phyloP scores from a whole-genome alignment of 371 early-diverging fungal species.

The Haplosporangium sp. region DNA sequence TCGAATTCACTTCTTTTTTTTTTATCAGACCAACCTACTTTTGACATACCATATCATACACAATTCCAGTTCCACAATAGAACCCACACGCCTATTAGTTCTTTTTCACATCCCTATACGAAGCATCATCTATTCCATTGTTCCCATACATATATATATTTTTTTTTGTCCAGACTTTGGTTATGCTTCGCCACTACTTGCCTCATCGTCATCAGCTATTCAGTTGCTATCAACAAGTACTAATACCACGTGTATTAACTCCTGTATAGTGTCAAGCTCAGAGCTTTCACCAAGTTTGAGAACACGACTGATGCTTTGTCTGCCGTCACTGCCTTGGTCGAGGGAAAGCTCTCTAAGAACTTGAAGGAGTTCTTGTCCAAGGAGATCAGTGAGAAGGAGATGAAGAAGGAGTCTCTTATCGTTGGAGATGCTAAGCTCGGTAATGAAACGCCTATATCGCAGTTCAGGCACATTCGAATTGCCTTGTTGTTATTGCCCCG shows the following conservation, averaged over 20 bases:
- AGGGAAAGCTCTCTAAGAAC: slow-evolving; percentile 93
- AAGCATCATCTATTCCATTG: too few species aligned
- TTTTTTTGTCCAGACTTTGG: too few species aligned
- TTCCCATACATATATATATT: too few species aligned
- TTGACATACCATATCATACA: too few species aligned
- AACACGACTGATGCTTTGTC: slow-evolving; percentile 96
- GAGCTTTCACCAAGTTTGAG: slow-evolving; percentile 96
- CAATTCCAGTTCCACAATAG: too few species aligned
- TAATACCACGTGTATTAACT: not conserved
- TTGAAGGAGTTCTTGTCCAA: slow-evolving; percentile 91
- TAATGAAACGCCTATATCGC: too few species aligned
- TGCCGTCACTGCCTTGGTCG: slow-evolving; percentile 94
- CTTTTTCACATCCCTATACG: too few species aligned
- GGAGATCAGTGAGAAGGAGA: slow-evolving; percentile 84
- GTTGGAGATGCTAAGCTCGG: slow-evolving; percentile 97
- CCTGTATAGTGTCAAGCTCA: slow-evolving; percentile 82
- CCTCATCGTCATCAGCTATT: not conserved
- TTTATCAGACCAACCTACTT: too few species aligned
- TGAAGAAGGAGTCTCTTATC: slow-evolving; percentile 90
- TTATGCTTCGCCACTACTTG: too few species aligned
- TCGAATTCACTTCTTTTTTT: not conserved
- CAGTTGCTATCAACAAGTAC: not conserved
- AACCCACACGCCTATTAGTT: too few species aligned
- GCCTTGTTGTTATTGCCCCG: not conserved
- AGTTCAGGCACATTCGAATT: not conserved